Evolutionary conservation across 2,329 filamentous ascomycete species (phyloP).

Genomic region (Trichoderma hamatum): DNA sequence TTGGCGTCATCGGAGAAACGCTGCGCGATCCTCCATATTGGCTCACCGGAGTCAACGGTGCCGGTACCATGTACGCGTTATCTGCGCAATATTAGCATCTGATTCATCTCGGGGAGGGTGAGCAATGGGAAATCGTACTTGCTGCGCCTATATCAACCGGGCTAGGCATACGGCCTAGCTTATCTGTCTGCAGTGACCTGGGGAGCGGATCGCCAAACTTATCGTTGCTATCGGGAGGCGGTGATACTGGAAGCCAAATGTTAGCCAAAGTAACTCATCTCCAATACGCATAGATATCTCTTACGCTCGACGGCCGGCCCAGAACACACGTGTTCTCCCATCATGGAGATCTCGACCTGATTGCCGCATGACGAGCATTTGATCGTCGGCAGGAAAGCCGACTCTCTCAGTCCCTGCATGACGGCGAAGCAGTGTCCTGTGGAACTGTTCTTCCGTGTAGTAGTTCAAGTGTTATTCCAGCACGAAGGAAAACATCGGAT

Average conservation of each 20-base stretch:
- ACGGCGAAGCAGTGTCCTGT: conserved; percentile 30
- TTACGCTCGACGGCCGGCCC: conserved; percentile 53
- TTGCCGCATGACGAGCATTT: conserved; percentile 82
- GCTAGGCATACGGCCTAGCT: conserved; percentile 48
- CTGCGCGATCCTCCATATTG: conserved; percentile 61
- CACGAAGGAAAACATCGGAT: conserved; percentile 14
- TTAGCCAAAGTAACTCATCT: background rate
- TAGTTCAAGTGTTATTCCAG: conserved; percentile 13
- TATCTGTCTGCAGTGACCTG: conserved; percentile 38
- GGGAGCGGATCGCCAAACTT: conserved; percentile 35
- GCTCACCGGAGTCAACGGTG: conserved; percentile 66
- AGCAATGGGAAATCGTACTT: conserved; percentile 47
- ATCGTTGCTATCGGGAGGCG: conserved; percentile 42
- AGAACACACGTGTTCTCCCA: conserved; percentile 82
- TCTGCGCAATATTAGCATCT: conserved; percentile 46
- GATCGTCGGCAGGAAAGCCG: conserved; percentile 76
- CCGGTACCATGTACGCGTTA: conserved; percentile 55
- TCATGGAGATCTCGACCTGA: conserved; percentile 79
- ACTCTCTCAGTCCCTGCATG: conserved; percentile 61
- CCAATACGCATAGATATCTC: conserved; percentile 18
- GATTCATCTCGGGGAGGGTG: background rate
- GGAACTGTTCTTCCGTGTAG: conserved; percentile 6
- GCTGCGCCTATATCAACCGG: conserved; percentile 56
- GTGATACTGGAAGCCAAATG: conserved; percentile 39
- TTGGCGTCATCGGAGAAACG: conserved; percentile 65